A percentile compares a stretch with the other conserved stretches of the same genome.
Evolutionary conservation across 179 eudicot species (phyloP).

Genomic region (Vitellaria paradoxa): DNA sequence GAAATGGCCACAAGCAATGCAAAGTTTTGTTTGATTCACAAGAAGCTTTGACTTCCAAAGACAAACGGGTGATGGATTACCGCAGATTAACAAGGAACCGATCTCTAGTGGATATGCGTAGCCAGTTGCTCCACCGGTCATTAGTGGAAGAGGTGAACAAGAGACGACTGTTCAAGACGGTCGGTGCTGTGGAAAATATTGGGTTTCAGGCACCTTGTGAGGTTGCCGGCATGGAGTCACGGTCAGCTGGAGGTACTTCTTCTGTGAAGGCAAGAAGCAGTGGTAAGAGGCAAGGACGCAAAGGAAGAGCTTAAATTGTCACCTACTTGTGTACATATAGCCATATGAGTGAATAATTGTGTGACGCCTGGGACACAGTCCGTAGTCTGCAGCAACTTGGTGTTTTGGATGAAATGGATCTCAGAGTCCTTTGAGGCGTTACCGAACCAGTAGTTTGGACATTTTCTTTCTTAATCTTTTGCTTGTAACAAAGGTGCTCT

Average conservation of each 20-base stretch:
- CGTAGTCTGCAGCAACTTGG: background rate
- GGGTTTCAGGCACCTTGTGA: conserved; percentile 43
- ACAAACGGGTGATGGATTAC: conserved; percentile 13
- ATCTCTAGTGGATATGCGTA: conserved; percentile 58
- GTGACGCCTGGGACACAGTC: background rate
- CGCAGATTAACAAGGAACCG: conserved; percentile 37
- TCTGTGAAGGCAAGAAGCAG: conserved; percentile 4
- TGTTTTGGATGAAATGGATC: too few relatives aligned
- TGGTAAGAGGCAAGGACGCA: conserved; percentile 18
- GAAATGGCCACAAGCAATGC: conserved; percentile 1
- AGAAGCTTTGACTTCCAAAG: conserved; percentile 19
- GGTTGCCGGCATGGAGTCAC: conserved; percentile 13
- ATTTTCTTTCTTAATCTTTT: too few relatives aligned
- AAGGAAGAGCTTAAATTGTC: background rate
- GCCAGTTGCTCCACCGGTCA: conserved; percentile 53
- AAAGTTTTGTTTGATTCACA: conserved; percentile 15
- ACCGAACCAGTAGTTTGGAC: too few relatives aligned
- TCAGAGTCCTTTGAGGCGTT: background rate
- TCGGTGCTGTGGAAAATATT: conserved; percentile 49
- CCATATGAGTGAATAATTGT: conserved; percentile 1
- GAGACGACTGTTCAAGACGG: conserved; percentile 43
- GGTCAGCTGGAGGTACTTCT: background rate
- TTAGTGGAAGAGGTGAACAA: conserved; percentile 47
- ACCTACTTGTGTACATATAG: background rate
- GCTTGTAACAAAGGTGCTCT: too few relatives aligned